Evolutionary conservation across 164 flowering plant species (phyloP).

Genomic region (Magnolia changhungtana): DNA sequence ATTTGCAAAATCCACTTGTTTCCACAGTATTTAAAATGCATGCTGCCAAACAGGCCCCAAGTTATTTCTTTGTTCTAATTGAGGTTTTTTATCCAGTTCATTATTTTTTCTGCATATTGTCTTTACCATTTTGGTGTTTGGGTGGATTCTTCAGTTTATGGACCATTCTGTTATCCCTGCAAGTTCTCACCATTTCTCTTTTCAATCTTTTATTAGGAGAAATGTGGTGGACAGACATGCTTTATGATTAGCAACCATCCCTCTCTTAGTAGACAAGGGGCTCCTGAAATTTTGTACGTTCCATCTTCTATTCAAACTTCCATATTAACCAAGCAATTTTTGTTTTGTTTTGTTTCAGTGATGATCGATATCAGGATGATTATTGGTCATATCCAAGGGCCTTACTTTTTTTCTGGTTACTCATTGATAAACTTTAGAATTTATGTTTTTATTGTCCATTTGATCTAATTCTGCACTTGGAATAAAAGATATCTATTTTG

Average conservation of each 20-base stretch:
- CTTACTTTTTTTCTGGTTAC: no score
- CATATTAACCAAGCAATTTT: no score
- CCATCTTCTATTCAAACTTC: not conserved
- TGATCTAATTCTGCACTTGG: no score
- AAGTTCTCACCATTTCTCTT: not conserved
- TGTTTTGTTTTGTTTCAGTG: no score
- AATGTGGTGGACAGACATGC: constrained; percentile 67
- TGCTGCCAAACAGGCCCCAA: not conserved
- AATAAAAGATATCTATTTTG: no score
- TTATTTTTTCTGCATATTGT: not conserved
- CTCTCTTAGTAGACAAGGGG: constrained; percentile 22
- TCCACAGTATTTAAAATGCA: no score
- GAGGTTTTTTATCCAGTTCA: not conserved
- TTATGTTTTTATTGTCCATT: no score
- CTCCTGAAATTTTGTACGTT: constrained; percentile 62
- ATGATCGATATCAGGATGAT: no score
- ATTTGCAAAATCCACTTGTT: no score
- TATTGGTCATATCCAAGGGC: no score
- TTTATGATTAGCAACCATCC: constrained; percentile 57
- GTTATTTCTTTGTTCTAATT: not conserved
- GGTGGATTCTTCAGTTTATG: no score
- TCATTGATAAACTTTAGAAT: no score
- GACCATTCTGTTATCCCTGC: not conserved
- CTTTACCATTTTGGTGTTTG: not conserved
- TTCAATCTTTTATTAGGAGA: constrained; percentile 33